Base-by-base conservation (phyloP, 2,329 filamentous ascomycete species). In the Claviceps digitariae region DNA sequence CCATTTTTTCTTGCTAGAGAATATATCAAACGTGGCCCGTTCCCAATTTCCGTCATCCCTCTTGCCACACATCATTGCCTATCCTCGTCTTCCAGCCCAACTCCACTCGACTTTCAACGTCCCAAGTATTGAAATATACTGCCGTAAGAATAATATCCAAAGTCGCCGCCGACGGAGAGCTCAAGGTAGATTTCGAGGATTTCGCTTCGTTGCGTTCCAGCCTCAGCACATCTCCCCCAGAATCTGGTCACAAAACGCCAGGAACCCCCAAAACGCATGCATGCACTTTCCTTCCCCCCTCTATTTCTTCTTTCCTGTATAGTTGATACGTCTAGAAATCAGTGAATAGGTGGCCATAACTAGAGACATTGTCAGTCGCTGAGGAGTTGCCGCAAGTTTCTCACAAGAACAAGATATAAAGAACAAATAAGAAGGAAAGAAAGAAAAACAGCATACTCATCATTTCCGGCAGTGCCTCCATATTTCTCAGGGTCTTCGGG, bases 401-500 rank as follows among this genome's bases (percentile, higher is more conserved):
- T 6, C 4, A 17, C 15, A 10, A 34, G 31, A 34, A 34, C 5
- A 10, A 34, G 10, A 34, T 17, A 12, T 2, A 34, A 34, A 34
- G 9, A 41, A n/a, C 2, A 41, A 21, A n/a, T 2, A n/a, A 41
- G 36, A 34, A 17, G 9, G 6, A 45, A 23, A 23, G 17, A 12
- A 27, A 48, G 15, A 34, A 48, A 43, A 21, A 23, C 27, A 20
- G 10, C 91, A 74, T 77, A 96, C 91, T 89, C 85, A 70, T 97
- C 91, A 58, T 84, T 76, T 47, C 88, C 90, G 53, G 58, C 64
- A 52, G 72, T 72, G 60, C 79, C 74, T 41, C 93, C 93, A 66
- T 98, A 98, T 66, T 84, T 82, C 69, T 98, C 93, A 46, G 87
- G 89, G 69, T 98, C 93, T 70, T 98, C 93, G 1, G 93, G 90